phyloP scores from a whole-genome alignment of 768 basidiomycete species.

The Albatrellus ellisii region DNA sequence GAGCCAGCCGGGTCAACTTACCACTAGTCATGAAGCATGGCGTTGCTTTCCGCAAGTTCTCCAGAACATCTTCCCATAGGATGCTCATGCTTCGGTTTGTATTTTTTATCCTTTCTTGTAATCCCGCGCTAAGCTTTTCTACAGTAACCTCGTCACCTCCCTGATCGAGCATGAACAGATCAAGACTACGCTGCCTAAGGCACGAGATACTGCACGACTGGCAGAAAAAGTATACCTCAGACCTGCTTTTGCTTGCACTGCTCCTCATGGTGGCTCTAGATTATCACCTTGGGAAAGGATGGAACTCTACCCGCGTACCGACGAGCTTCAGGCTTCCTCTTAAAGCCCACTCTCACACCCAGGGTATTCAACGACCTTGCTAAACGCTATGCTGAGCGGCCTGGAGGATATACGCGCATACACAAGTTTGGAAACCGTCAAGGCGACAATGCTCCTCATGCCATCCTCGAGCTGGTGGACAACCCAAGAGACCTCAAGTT shows the following conservation, averaged over 20 bases:
- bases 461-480: slow-evolving; percentile 92
- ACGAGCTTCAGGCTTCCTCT: slow-evolving; percentile 67
- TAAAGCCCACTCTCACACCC: slow-evolving; percentile 57
- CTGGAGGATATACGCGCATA: slow-evolving; percentile 93
- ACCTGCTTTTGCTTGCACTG: background rate
- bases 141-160: slow-evolving; percentile 87
- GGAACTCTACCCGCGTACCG: slow-evolving; percentile 57
- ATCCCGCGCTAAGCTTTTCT: background rate
- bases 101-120: slow-evolving; percentile 2
- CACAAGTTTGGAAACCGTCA: slow-evolving; percentile 80
- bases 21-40: slow-evolving; percentile 75
- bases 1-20: background rate
- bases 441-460: slow-evolving; percentile 90
- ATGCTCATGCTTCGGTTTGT: slow-evolving; percentile 83
- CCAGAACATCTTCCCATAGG: slow-evolving; percentile 83
- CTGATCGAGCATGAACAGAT: slow-evolving; percentile 93
- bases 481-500: slow-evolving; percentile 79
- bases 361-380: slow-evolving; percentile 78
- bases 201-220: slow-evolving; percentile 78
- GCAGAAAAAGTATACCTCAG: slow-evolving; percentile 74
- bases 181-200: slow-evolving; percentile 91
- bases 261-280: slow-evolving; percentile 26
- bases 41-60: slow-evolving; percentile 82
- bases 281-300: slow-evolving; percentile 88
- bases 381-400: slow-evolving; percentile 63